Base-by-base conservation (phyloP, 495 filamentous ascomycete genomes). In the Podospora sp. region DNA sequence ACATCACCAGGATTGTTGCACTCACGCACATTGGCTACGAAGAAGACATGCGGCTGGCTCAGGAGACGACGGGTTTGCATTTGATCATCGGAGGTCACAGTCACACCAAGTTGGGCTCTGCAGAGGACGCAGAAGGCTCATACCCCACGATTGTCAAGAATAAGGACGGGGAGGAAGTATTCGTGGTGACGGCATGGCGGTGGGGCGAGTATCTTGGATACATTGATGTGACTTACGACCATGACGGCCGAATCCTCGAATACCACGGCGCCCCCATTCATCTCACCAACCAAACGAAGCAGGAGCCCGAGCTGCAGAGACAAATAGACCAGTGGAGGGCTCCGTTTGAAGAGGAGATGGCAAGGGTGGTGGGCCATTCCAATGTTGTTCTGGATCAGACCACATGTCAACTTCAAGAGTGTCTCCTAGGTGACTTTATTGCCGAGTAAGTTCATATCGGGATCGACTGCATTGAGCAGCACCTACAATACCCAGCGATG, bases 141-240 rank as follows among this genome's bases (percentile, higher is more conserved):
- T 88, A 88, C 65, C 86, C 86, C 6, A 88, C 86, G 22, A 81
- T 88, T 58, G 78, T 76, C 46, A 71, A 78, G 9, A 88, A 88
- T 71, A 75, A 78, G 66, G 80, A 85, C 60, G 86, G 84, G 35
- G 83, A 88, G 7, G 86, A 87, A 70, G 85, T 88, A 25, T 87
- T 88, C 69, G 83, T 88, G 65, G 85, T 88, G 16, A 85, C 83
- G 12, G 79, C 84, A 21, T 85, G 84, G 67, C 82, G 85, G 52
- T 88, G 85, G 86, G 85, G 85, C 27, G 83, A 87, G 75, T 87
- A 87, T 49, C 73, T 87, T 1, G 85, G 85, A 55, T 87, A 85
- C 70, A 87, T 87, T 59, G 83, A 86, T 67, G 82, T 87, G 14
- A 82, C 82, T 3, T 88, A 82, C 66, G 82, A 84, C 66, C 29